These are phyloP conservation scores for Diddensiella caesifluorescens DNA, from an alignment of 805 yeast species.

Conservation along the genomic window DNA sequence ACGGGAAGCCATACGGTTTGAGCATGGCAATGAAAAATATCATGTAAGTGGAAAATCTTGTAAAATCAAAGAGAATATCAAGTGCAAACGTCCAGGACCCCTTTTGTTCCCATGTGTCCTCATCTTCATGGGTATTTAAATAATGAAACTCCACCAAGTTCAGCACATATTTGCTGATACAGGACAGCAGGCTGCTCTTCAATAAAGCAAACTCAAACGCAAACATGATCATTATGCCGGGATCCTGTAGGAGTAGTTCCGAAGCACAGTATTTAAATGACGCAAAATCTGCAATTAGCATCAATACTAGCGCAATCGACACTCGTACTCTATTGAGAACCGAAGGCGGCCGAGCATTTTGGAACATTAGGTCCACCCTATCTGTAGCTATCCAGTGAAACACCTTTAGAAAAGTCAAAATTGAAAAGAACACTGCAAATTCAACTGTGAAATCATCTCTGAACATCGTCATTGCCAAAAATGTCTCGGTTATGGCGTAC, in stretches of 20 bases:
- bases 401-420: slow-evolving; percentile 51
- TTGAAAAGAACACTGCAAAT: slow-evolving; percentile 38
- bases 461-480: slow-evolving; percentile 53
- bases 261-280: slow-evolving; percentile 48
- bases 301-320: slow-evolving; percentile 40
- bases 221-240: slow-evolving; percentile 49
- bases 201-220: slow-evolving; percentile 73
- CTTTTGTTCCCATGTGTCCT: slow-evolving; percentile 70
- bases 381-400: slow-evolving; percentile 71
- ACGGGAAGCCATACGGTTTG: slow-evolving; percentile 41
- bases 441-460: slow-evolving; percentile 43
- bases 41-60: slow-evolving; percentile 43
- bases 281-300: slow-evolving; percentile 46
- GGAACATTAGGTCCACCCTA: slow-evolving; percentile 46
- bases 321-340: slow-evolving; percentile 37
- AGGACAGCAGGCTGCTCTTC: slow-evolving; percentile 47
- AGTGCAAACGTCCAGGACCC: slow-evolving; percentile 52
- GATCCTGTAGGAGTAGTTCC: slow-evolving; percentile 23
- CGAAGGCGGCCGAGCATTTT: slow-evolving; percentile 35
- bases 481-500: slow-evolving; percentile 53
- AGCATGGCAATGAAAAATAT: slow-evolving; percentile 44
- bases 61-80: slow-evolving; percentile 45
- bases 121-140: slow-evolving; percentile 44
- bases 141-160: slow-evolving; percentile 54
- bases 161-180: slow-evolving; percentile 43